Percentiles rank a stretch among this genome's conserved stretches.
These are phyloP conservation scores for Afroboletus lepidellus DNA, from an alignment of 1,284 basidiomycete species.

Conservation along the genomic window DNA sequence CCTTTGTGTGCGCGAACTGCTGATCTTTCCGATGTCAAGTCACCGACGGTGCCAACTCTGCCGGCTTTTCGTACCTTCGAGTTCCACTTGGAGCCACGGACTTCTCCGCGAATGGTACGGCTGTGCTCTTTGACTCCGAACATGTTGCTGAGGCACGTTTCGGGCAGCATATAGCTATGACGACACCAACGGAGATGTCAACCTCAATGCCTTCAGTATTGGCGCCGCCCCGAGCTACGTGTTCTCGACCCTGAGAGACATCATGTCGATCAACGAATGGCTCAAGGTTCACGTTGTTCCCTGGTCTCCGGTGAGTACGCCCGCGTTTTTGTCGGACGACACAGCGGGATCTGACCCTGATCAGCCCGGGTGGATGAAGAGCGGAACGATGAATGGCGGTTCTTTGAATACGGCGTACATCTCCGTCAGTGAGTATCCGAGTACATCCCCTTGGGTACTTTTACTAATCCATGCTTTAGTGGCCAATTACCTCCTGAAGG, in stretches of 20 bases:
- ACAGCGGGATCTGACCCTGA: neutral
- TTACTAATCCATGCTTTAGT: constrained; percentile 29
- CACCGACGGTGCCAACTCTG: constrained; percentile 44
- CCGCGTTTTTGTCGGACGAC: neutral
- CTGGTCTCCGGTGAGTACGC: constrained; percentile 15
- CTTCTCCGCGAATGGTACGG: constrained; percentile 39
- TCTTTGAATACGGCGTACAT: constrained; percentile 40
- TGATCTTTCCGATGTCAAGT: constrained; percentile 30
- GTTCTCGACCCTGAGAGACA: constrained; percentile 47
- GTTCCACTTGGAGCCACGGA: constrained; percentile 54
- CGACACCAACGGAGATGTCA: constrained; percentile 43
- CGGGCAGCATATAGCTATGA: constrained; percentile 49
- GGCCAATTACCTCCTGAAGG: constrained; percentile 48
- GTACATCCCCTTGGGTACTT: neutral
- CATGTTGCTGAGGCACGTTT: constrained; percentile 2
- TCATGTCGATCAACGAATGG: constrained; percentile 35
- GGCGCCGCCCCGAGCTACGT: constrained; percentile 45
- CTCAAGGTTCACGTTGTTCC: constrained; percentile 44
- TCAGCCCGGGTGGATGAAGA: constrained; percentile 57
- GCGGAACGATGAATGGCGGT: constrained; percentile 46
- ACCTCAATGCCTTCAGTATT: constrained; percentile 42
- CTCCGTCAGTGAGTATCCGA: constrained; percentile 32
- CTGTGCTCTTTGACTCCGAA: neutral
- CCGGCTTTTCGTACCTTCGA: constrained; percentile 51
- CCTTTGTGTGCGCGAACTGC: neutral